phyloP scores from a whole-genome alignment of 106 monocot species.

The Hemerocallis citrina region DNA sequence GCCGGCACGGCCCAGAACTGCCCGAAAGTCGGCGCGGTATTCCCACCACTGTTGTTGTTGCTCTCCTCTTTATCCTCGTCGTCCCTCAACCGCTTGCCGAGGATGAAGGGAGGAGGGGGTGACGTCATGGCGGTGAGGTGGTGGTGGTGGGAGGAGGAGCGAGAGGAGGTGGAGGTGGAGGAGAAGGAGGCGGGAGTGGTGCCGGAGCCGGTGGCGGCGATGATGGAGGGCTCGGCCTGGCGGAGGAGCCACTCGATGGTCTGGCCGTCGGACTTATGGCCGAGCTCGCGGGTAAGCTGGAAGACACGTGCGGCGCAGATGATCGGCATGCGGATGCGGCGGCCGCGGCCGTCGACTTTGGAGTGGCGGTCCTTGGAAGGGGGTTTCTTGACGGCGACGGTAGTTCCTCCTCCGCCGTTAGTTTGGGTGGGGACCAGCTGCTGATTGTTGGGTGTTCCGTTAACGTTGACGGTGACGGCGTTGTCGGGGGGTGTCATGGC shows the following conservation, averaged over 20 bases:
- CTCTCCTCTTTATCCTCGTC: constrained; percentile 10
- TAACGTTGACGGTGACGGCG: constrained; percentile 24
- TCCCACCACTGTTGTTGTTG: neutral
- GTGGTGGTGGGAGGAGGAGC: constrained; percentile 2
- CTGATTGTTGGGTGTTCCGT: constrained; percentile 3
- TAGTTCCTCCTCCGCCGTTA: constrained; percentile 11
- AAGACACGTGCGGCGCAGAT: constrained; percentile 80
- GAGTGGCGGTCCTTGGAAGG: constrained; percentile 80
- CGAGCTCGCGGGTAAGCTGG: constrained; percentile 82
- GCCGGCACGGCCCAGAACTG: constrained; percentile 78
- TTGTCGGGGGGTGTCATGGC: neutral
- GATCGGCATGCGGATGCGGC: constrained; percentile 84
- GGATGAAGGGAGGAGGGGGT: constrained; percentile 24
- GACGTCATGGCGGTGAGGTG: constrained; percentile 9
- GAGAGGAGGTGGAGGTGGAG: constrained; percentile 12
- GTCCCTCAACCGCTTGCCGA: constrained; percentile 46
- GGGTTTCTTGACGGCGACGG: constrained; percentile 38
- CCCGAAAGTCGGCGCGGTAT: neutral
- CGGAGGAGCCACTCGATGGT: constrained; percentile 85
- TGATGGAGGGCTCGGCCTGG: constrained; percentile 64
- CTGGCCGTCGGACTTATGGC: constrained; percentile 87
- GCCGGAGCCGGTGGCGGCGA: constrained; percentile 73
- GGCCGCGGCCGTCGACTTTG: constrained; percentile 78
- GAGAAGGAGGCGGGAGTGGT: constrained; percentile 65
- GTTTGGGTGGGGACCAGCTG: neutral